A percentile compares a stretch with the other conserved stretches of the same genome.
Conservation (phyloP, 768 basidiomycete genomes). For the Rhodotorula diobovata region DNA sequence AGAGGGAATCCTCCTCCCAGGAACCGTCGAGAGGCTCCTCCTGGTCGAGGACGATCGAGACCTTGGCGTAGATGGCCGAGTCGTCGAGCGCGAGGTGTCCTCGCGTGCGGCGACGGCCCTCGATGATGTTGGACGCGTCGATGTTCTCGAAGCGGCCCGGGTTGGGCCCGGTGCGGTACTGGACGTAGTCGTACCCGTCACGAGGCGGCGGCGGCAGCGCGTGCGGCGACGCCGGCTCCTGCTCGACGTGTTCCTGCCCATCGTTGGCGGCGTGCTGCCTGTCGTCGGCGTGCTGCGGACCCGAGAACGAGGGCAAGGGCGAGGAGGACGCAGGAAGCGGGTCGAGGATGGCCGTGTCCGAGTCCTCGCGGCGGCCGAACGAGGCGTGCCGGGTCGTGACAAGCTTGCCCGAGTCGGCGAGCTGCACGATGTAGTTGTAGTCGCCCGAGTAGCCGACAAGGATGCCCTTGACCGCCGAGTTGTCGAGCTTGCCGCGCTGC, state of each 20-base stretch:
- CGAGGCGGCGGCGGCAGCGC: too few relatives aligned
- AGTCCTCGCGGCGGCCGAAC: neutral
- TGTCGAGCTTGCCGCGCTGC: neutral
- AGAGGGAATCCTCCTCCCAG: conserved; percentile 7
- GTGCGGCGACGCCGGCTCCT: too few relatives aligned
- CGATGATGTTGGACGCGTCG: conserved; percentile 9
- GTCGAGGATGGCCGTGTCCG: neutral
- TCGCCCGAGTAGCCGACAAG: neutral
- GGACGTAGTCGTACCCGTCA: conserved; percentile 3
- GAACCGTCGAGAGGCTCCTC: neutral
- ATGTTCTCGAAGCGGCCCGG: conserved; percentile 5
- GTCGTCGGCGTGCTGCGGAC: neutral
- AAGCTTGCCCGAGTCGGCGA: neutral
- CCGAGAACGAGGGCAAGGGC: neutral
- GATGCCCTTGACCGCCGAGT: neutral
- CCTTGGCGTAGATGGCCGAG: neutral
- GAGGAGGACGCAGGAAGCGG: neutral
- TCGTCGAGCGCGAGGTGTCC: neutral
- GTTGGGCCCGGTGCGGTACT: neutral
- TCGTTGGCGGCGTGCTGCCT: too few relatives aligned
- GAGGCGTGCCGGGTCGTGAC: neutral
- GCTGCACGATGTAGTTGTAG: neutral
- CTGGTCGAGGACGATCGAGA: neutral
- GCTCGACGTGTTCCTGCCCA: neutral
- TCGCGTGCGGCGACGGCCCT: neutral